Conservation (phyloP, 257 asterid species). For the Pogostemon cablin region DNA sequence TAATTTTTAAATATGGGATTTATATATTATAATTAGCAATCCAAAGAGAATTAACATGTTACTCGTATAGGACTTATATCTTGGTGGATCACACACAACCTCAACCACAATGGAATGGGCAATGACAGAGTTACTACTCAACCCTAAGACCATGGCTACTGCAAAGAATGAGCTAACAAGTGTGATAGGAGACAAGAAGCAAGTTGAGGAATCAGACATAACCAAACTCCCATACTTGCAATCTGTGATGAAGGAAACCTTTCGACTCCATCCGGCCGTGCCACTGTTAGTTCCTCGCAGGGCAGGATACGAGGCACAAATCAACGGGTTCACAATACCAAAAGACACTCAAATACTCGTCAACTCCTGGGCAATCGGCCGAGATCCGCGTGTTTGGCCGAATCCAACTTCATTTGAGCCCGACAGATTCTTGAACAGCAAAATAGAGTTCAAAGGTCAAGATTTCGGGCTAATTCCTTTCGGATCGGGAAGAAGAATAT, state of each 20-base stretch:
- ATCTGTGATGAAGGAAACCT: neutral
- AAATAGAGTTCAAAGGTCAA: slow-evolving; percentile 34
- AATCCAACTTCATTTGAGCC: slow-evolving; percentile 38
- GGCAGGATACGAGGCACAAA: neutral
- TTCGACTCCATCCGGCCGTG: neutral
- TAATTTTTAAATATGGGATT: too few relatives aligned
- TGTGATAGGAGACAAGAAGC: neutral
- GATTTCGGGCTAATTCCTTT: slow-evolving; percentile 39
- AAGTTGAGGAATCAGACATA: slow-evolving; percentile 1
- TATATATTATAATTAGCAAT: too few relatives aligned
- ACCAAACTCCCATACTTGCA: neutral
- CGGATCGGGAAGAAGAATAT: slow-evolving; percentile 41
- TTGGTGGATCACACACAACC: neutral
- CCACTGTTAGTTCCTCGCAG: neutral
- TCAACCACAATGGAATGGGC: slow-evolving; percentile 5
- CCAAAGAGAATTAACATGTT: too few relatives aligned
- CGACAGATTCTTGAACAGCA: slow-evolving; percentile 31
- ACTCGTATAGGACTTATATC: neutral
- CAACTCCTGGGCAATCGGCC: slow-evolving; percentile 34
- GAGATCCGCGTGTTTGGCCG: slow-evolving; percentile 38
- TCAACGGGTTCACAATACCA: neutral
- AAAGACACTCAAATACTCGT: slow-evolving; percentile 27
- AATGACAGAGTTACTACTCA: neutral
- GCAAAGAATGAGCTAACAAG: neutral
- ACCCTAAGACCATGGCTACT: neutral